Percentiles rank a stretch among this genome's conserved stretches.
phyloP scores from a whole-genome alignment of 2,329 filamentous ascomycete genomes.

The Alternaria gansuensis region DNA sequence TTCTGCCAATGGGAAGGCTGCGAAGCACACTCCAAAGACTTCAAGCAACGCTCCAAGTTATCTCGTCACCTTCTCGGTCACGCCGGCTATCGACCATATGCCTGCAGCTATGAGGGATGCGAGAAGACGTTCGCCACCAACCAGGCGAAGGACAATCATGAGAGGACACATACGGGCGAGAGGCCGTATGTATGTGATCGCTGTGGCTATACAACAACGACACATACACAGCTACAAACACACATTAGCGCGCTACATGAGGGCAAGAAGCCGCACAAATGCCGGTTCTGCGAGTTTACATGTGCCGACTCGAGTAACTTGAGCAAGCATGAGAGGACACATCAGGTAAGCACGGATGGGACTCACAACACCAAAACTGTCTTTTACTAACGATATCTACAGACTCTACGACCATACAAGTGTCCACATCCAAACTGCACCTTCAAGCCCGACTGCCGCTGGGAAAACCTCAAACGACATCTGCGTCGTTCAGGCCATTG shows the following conservation, averaged over 20 bases:
- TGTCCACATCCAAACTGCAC: slow-evolving; percentile 51
- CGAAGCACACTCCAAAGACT: slow-evolving; percentile 48
- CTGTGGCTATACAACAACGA: slow-evolving; percentile 52
- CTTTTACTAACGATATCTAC: background rate
- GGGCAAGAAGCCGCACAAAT: slow-evolving; percentile 51
- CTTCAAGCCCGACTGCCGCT: slow-evolving; percentile 52
- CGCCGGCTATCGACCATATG: slow-evolving; percentile 50
- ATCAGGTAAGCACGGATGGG: slow-evolving; percentile 36
- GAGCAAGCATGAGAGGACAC: slow-evolving; percentile 51
- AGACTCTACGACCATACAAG: slow-evolving; percentile 50
- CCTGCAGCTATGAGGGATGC: slow-evolving; percentile 48
- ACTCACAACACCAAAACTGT: background rate
- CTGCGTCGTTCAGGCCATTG: slow-evolving; percentile 50
- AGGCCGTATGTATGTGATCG: slow-evolving; percentile 50
- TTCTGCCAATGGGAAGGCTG: slow-evolving; percentile 52
- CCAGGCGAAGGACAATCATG: slow-evolving; percentile 54
- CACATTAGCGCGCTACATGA: slow-evolving; percentile 51
- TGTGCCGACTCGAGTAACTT: slow-evolving; percentile 51
- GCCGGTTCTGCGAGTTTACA: slow-evolving; percentile 51
- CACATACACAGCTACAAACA: slow-evolving; percentile 52
- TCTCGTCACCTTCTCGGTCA: slow-evolving; percentile 51
- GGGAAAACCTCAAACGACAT: slow-evolving; percentile 53
- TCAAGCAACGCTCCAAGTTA: slow-evolving; percentile 53
- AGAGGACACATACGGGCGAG: slow-evolving; percentile 51
- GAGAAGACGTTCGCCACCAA: slow-evolving; percentile 53